phyloP scores from a whole-genome alignment of 2,329 filamentous ascomycete species.

The Neofusicoccum sp. region DNA sequence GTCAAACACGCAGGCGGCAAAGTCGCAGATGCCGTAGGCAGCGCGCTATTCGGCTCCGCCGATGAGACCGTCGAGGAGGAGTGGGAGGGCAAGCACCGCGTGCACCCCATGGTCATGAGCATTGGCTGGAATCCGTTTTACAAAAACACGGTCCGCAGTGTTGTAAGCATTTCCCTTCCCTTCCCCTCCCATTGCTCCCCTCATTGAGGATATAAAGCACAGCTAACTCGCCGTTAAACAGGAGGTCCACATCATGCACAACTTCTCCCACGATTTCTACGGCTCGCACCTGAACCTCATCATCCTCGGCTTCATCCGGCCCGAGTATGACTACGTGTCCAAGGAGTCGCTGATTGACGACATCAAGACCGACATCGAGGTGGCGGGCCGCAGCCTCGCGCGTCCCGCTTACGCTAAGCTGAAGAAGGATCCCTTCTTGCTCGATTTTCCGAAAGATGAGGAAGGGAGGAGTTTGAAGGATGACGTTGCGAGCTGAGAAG shows the following conservation, averaged over 20 bases:
- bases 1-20: constrained; percentile 14
- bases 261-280: constrained; percentile 81
- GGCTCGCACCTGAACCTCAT: constrained; percentile 73
- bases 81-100: constrained; percentile 21
- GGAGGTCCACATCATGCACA: constrained; percentile 84
- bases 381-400: constrained; percentile 70
- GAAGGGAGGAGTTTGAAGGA: constrained; percentile 1
- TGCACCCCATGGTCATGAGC: constrained; percentile 87
- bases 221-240: no score
- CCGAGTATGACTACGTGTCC: constrained; percentile 83
- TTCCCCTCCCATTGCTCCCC: constrained; percentile 16
- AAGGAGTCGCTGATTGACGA: constrained; percentile 82
- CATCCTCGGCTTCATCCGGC: constrained; percentile 82
- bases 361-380: constrained; percentile 84
- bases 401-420: constrained; percentile 59
- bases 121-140: constrained; percentile 98
- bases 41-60: constrained; percentile 15
- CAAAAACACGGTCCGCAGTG: constrained; percentile 81
- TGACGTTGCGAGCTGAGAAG: not conserved
- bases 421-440: constrained; percentile 46
- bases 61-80: not conserved
- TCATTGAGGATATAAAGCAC: no score
- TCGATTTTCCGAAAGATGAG: constrained; percentile 7
- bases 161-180: constrained; percentile 45
- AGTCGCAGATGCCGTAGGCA: constrained; percentile 2